These are phyloP conservation scores for Eudorina sp. DNA, from an alignment of 139 green algal species.

Conservation along the genomic window DNA sequence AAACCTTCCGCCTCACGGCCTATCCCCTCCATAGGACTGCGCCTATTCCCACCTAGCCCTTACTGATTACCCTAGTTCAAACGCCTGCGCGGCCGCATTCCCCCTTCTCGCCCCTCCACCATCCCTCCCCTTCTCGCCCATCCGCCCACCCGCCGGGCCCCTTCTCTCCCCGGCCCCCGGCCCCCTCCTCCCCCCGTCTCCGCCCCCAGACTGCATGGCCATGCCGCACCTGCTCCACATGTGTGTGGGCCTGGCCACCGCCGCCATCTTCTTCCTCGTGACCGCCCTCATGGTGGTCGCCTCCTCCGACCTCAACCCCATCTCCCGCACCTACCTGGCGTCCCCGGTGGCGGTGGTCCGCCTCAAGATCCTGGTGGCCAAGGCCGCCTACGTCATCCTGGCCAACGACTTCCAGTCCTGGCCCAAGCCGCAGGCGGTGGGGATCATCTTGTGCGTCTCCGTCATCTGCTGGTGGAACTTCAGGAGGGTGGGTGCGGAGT, in stretches of 20 bases:
- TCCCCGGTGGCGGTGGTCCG: constrained; percentile 15
- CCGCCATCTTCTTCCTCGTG: constrained; percentile 9
- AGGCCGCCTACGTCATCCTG: constrained; percentile 30
- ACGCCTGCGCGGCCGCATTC: no score
- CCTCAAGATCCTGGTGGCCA: constrained; percentile 38
- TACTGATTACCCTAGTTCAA: no score
- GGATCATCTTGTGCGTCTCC: neutral
- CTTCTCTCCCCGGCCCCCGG: no score
- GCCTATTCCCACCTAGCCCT: no score
- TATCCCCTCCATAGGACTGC: no score
- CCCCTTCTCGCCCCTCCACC: neutral
- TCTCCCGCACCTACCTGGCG: constrained; percentile 25
- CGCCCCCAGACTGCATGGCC: constrained; percentile 56
- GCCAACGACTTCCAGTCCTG: neutral
- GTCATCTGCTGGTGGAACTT: constrained; percentile 40
- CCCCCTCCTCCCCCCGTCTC: no score
- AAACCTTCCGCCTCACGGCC: no score
- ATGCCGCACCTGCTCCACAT: constrained; percentile 57
- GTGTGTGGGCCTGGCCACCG: neutral
- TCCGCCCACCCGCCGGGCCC: neutral
- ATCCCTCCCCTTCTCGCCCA: neutral
- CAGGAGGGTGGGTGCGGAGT: neutral
- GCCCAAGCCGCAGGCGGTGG: neutral
- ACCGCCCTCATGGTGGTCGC: constrained; percentile 48
- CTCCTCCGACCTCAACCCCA: constrained; percentile 32